A percentile compares a stretch with the other conserved stretches of the same genome.
Conservation (phyloP, 78 protist genomes). For the Polysphondylium violaceum region DNA sequence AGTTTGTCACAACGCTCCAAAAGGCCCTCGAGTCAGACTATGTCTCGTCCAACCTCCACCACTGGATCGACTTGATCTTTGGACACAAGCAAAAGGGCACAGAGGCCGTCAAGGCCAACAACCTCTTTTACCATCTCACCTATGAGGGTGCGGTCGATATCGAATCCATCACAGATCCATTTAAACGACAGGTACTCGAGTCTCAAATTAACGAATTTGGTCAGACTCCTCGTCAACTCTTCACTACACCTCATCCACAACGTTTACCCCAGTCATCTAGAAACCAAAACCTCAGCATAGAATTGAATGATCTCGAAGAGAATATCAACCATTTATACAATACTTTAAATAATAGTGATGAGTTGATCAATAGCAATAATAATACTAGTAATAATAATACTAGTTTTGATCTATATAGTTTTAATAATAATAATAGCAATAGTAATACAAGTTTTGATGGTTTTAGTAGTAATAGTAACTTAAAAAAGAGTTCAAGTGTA, state of each 20-base stretch:
- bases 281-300: slow-evolving; percentile 49
- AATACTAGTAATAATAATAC: not conserved
- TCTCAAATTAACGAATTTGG: slow-evolving; percentile 97
- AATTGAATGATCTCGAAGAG: not conserved
- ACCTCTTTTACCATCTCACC: slow-evolving; percentile 94
- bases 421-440: not conserved
- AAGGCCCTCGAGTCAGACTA: slow-evolving; percentile 94
- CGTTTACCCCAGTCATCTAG: slow-evolving; percentile 26
- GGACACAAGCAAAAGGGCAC: slow-evolving; percentile 95
- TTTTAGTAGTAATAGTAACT: not conserved
- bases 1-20: slow-evolving; percentile 75
- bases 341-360: slow-evolving; percentile 15
- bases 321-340: slow-evolving; percentile 26
- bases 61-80: slow-evolving; percentile 98
- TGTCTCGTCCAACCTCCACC: slow-evolving; percentile 90
- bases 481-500: not conserved
- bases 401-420: not conserved
- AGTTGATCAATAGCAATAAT: not conserved
- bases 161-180: slow-evolving; percentile 87
- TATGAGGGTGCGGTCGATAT: slow-evolving; percentile 96
- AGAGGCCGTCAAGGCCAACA: slow-evolving; percentile 85
- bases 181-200: slow-evolving; percentile 73
- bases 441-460: not conserved
- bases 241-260: slow-evolving; percentile 88
- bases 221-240: slow-evolving; percentile 98